Conservation (phyloP, 2,329 filamentous ascomycete species). For the Pseudopithomyces chartarum region DNA sequence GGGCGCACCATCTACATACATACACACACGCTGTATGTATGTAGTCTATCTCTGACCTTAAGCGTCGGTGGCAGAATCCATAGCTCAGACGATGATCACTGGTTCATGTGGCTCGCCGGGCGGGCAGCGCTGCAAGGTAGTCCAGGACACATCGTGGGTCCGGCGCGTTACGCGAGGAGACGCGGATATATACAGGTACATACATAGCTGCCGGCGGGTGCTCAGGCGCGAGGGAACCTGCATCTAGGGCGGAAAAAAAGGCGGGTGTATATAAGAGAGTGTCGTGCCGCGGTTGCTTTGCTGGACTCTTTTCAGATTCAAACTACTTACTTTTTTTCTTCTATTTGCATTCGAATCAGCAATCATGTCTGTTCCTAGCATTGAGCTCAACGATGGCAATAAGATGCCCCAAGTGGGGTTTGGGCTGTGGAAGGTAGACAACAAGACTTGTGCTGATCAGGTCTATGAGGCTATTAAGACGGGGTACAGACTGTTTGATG, state of each 20-base stretch:
- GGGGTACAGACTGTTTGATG: constrained; percentile 45
- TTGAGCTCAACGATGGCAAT: constrained; percentile 42
- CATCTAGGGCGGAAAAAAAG: neutral
- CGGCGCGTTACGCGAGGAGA: constrained; percentile 2
- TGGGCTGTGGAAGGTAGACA: constrained; percentile 43
- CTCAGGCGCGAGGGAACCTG: constrained; percentile 5
- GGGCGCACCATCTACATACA: too few relatives aligned
- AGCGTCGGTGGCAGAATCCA: constrained; percentile 2
- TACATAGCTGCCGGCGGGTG: neutral
- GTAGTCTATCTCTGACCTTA: too few relatives aligned
- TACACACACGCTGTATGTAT: too few relatives aligned
- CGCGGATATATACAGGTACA: neutral
- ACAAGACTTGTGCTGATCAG: constrained; percentile 35
- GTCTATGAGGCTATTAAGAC: constrained; percentile 45
- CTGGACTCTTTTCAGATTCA: neutral
- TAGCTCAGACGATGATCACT: constrained; percentile 5
- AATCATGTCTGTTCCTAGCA: constrained; percentile 21
- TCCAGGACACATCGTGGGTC: constrained; percentile 16
- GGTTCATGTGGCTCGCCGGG: constrained; percentile 5
- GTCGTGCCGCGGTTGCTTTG: neutral
- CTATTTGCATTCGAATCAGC: neutral
- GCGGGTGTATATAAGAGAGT: neutral
- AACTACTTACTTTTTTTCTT: neutral
- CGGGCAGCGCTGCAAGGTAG: constrained; percentile 15
- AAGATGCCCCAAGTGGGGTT: constrained; percentile 45